Conservation (phyloP, 176 grass and related monocot species). For the Chrysopogon serrulatus region DNA sequence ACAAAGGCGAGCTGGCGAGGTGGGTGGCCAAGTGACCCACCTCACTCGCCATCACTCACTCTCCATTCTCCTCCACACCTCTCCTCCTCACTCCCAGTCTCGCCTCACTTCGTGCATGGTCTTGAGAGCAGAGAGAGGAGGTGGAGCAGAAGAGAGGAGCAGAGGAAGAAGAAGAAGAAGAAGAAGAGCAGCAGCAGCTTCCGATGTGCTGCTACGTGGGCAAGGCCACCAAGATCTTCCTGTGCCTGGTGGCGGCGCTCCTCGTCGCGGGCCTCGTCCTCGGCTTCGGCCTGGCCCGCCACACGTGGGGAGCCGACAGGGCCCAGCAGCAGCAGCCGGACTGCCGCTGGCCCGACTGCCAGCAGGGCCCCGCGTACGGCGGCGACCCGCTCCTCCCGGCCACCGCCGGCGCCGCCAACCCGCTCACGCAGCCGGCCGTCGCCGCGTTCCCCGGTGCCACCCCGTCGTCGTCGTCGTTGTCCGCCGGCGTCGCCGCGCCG, state of each 20-base stretch:
- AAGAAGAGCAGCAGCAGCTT: not conserved
- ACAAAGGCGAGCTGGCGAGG: constrained; percentile 34
- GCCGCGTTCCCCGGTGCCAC: not conserved
- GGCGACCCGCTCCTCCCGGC: constrained; percentile 62
- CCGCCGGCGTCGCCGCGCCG: not conserved
- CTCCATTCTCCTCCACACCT: not conserved
- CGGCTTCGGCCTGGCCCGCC: constrained; percentile 57
- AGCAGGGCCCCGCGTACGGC: constrained; percentile 28
- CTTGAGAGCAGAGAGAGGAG: not conserved
- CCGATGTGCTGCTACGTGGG: constrained; percentile 78
- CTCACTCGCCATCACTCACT: not conserved
- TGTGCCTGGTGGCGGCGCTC: constrained; percentile 45
- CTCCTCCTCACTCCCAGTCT: not conserved
- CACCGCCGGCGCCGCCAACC: constrained; percentile 24
- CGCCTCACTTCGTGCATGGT: not conserved
- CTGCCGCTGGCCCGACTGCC: constrained; percentile 57
- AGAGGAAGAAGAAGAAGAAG: not conserved
- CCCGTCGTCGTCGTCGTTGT: not conserved
- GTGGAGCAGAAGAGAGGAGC: not conserved
- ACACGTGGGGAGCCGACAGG: constrained; percentile 40
- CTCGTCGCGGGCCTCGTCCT: constrained; percentile 55
- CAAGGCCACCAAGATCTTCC: constrained; percentile 96
- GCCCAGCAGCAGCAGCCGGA: constrained; percentile 22
- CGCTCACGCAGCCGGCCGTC: constrained; percentile 25
- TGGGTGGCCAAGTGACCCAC: not conserved